Evolutionary conservation across 179 eudicot genomes (phyloP), one percentile per base, ranked within the genome.

Genomic region (Silene vulgaris): DNA sequence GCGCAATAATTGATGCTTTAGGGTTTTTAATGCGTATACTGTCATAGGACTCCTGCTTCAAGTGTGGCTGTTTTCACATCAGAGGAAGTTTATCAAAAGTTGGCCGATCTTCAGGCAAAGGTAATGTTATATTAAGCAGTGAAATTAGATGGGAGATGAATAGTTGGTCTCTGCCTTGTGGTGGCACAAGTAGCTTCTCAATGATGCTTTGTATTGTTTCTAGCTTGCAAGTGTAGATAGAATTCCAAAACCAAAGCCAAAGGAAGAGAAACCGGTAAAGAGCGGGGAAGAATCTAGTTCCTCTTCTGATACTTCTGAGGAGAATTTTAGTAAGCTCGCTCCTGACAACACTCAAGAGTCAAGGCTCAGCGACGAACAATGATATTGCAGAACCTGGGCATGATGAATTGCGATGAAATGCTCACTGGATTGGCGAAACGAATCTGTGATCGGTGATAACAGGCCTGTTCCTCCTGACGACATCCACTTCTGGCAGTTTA

Each of bases 21-120:
- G 6, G 8, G 8, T 16, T 37, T 17, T 35, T 21, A 45, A 6
- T 35, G 67, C 19, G 21, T 13, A 4, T 13, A 52, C 45, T 78
- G 66, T 59, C 40, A 74, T 85, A 91, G 98, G 87, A 83, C 84
- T 73, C 75, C 90, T 65, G 82, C 82, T 45, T 80, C 83, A 74
- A 79, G 82, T 77, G 83, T 59, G 16, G 93, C 98, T 23, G 90
- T 85, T 26, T 87, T 88, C 77, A 86, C 90, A 4, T 89, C 97
- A 8, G 95, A 87, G 11, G 93, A 89, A 78, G 89, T 93, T 14
- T 76, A 83, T 63, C 88, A 56, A 26, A 89, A 93, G 82, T 67
- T 93, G 30, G 76, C 84, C 19, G 86, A 86, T 77, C 89, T 89
- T 80, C 91, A 92, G 82, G 87, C 87, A 64, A 85, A 83, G 97